Evolutionary conservation across 2,329 filamentous ascomycete genomes (phyloP).

Genomic region (Stemphylium vesicarium): DNA sequence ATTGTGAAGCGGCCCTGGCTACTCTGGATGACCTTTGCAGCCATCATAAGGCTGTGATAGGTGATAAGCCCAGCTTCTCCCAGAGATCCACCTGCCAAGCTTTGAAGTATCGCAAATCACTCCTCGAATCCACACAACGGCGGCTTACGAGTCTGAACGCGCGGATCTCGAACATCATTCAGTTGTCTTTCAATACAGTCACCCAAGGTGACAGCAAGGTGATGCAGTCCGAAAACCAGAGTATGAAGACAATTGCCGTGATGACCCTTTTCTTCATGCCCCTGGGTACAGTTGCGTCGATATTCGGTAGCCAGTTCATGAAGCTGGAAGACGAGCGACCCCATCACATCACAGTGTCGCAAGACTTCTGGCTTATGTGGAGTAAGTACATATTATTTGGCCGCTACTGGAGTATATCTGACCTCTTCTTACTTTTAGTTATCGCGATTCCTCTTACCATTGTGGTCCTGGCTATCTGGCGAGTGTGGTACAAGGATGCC

Average conservation of each 20-base stretch:
- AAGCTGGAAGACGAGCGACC: slow-evolving; percentile 26
- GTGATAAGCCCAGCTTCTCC: slow-evolving; percentile 6
- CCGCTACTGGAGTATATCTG: neutral
- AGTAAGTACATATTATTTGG: neutral
- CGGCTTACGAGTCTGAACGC: slow-evolving; percentile 45
- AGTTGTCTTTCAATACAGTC: slow-evolving; percentile 51
- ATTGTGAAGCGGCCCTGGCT: slow-evolving; percentile 38
- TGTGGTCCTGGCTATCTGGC: slow-evolving; percentile 22
- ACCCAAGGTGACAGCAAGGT: slow-evolving; percentile 48
- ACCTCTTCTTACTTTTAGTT: neutral
- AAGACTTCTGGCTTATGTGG: slow-evolving; percentile 42
- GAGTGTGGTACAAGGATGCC: slow-evolving; percentile 31
- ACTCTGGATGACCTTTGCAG: slow-evolving; percentile 33
- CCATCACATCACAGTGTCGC: slow-evolving; percentile 30
- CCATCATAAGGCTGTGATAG: slow-evolving; percentile 22
- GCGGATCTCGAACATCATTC: slow-evolving; percentile 49
- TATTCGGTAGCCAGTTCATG: slow-evolving; percentile 43
- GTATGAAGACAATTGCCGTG: slow-evolving; percentile 56
- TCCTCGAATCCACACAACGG: slow-evolving; percentile 45
- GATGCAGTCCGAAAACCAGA: slow-evolving; percentile 49
- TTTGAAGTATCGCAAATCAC: slow-evolving; percentile 38
- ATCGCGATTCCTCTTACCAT: slow-evolving; percentile 34
- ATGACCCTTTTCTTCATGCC: slow-evolving; percentile 55
- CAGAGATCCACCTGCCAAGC: slow-evolving; percentile 23
- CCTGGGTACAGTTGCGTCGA: slow-evolving; percentile 41